Evolutionary conservation across 768 basidiomycete genomes (phyloP), one percentile per base, ranked within the genome.

Genomic region (Lactarius vividus): DNA sequence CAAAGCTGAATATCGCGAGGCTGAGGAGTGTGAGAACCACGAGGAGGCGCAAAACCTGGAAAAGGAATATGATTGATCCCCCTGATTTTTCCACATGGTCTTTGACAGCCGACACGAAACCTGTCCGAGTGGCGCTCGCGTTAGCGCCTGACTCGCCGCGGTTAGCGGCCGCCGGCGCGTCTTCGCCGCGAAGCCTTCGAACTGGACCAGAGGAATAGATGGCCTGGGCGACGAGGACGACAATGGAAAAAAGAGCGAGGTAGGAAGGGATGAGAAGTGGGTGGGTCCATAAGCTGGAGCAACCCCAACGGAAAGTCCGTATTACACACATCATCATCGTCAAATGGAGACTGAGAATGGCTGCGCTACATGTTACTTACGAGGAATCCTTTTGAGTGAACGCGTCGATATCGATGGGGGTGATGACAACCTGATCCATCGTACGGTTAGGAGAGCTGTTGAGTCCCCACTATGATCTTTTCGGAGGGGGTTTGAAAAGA

Each of bases 11-110:
- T 58, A 83, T 74, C 9, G 83, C 83, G 18, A 88, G 72, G 5
- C 75, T 81, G 29, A 88, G 75, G n/a, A 88, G 77, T 3, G 76
- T 73, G 31, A 81, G 73, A 57, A 80, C 79, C 35, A 79, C 79
- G 3, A 82, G 61, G 5, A 85, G 74, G 28, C 87, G 79, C 1
- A 77, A 69, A 35, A 84, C 60, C 67, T 82, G 82, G 74, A 80
- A 81, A 16, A 72, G 71, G 73, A 84, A 85, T 29, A 84, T 80
- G 16, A 74, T 73, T 4, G 72, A 66, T 11, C 85, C n/a, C n/a
- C n/a, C n/a, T n/a, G n/a, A n/a, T n/a, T n/a, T n/a, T n/a, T n/a
- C n/a, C n/a, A n/a, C n/a, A 69, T 84, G 83, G 35, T 61, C 61
- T 33, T 53, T 66, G 23, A 69, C 57, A 42, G 65, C 65, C 1